These are phyloP conservation scores for Rhodosporidiobolus sp. DNA, from an alignment of 768 basidiomycete genomes.

Conservation along the genomic window DNA sequence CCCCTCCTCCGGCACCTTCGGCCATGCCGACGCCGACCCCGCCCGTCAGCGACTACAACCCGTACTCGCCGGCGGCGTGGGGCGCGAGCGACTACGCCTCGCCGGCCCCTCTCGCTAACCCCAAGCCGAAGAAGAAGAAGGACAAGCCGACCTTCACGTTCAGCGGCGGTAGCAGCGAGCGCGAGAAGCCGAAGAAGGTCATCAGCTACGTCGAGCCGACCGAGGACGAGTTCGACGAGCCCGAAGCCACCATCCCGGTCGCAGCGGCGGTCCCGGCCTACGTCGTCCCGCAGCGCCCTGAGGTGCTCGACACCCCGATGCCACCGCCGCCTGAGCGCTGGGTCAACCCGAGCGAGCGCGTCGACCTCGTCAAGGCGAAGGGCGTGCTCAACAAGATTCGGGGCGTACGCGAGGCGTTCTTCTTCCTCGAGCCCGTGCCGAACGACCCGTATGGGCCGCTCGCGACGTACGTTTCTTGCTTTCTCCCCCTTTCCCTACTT, in stretches of 20 bases:
- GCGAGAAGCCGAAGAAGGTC: slow-evolving; percentile 42
- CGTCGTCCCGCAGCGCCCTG: slow-evolving; percentile 24
- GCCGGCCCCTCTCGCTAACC: slow-evolving; percentile 47
- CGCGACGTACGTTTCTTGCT: slow-evolving; percentile 66
- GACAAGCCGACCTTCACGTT: slow-evolving; percentile 17
- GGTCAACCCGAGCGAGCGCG: slow-evolving; percentile 47
- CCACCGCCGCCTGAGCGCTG: slow-evolving; percentile 15
- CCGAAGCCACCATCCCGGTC: slow-evolving; percentile 46
- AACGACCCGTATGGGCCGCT: slow-evolving; percentile 74
- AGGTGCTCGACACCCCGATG: slow-evolving; percentile 25
- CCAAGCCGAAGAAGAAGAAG: slow-evolving; percentile 46
- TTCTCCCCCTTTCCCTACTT: neutral
- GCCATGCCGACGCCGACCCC: slow-evolving; percentile 51
- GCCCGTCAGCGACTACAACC: slow-evolving; percentile 48
- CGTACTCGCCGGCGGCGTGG: slow-evolving; percentile 26
- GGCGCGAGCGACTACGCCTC: slow-evolving; percentile 10
- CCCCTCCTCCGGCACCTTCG: slow-evolving; percentile 51
- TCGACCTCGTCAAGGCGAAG: slow-evolving; percentile 81
- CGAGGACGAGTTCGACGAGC: slow-evolving; percentile 43
- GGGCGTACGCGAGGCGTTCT: slow-evolving; percentile 64
- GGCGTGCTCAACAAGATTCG: slow-evolving; percentile 63
- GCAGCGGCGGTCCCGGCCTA: neutral
- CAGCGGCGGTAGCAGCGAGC: slow-evolving; percentile 19
- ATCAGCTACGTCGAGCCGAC: slow-evolving; percentile 36
- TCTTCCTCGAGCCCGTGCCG: slow-evolving; percentile 72